Evolutionary conservation across 1,284 basidiomycete species (phyloP), one percentile per base, ranked within the genome.

Genomic region (Apiotrichum brassicae): DNA sequence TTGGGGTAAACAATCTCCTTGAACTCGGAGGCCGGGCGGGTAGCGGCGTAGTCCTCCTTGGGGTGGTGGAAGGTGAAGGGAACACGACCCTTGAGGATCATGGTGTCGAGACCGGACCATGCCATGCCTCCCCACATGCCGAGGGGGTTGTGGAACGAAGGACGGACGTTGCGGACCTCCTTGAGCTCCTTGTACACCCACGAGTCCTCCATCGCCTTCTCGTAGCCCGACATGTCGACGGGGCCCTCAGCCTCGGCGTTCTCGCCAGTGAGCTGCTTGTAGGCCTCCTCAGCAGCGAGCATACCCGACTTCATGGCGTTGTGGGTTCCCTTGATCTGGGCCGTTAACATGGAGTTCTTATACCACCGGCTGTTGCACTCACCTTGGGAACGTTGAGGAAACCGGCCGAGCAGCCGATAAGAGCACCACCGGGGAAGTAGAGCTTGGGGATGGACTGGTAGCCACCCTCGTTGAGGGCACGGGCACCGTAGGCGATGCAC

Each of bases 291-390:
- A 3, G 90, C 95, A 30, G 93, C 94, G 19, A 97, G 78, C 85
- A 97, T 97, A 19, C 94, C 94, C 38, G 86, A 89, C 78, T 97
- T 95, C 94, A 98, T 97, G n/a, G 94, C 93, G 55, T 94, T 97
- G 72, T 98, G 95, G 0, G 93, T 95, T n/a, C 94, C 94, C 73
- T 98, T 98, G 76, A 98, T 98, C 76, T 40, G 38, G 4, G 6
- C 33, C n/a, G 33, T 13, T 30, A 11, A 30, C 28, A 70, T 54
- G 6, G 7, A 41, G 14, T 35, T 18, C 11, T 46, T 32, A 51
- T n/a, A n/a, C n/a, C 65, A 43, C 24, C 3, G 8, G 18, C 64
- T 66, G 59, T 19, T n/a, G 16, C 18, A 24, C 23, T 28, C 22
- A 40, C 38, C 38, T 97, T 98, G 34, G 93, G 87, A 14, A 97